Evolutionary conservation across 1,139 yeast species (phyloP).

Genomic region (Yamadazyma dendronema): DNA sequence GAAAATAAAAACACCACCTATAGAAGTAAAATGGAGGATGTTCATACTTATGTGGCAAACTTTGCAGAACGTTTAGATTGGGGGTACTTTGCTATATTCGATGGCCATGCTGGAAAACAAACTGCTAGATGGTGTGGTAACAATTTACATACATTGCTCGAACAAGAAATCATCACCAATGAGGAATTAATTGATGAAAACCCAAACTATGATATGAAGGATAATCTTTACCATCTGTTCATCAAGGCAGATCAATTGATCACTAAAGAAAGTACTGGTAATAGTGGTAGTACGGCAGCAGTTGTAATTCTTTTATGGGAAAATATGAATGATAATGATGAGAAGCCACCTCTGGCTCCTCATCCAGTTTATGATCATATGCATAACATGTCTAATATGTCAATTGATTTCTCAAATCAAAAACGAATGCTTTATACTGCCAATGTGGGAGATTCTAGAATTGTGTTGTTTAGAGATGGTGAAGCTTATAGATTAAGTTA

Average conservation of each 20-base stretch:
- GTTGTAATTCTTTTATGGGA: slow-evolving; percentile 94
- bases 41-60: slow-evolving; percentile 89
- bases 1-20: slow-evolving; percentile 82
- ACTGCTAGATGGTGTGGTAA: slow-evolving; percentile 97
- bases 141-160: slow-evolving; percentile 68
- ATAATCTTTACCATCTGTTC: slow-evolving; percentile 59
- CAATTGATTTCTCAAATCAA: slow-evolving; percentile 37
- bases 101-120: slow-evolving; percentile 96
- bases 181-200: slow-evolving; percentile 8
- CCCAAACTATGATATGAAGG: slow-evolving; percentile 36
- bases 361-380: slow-evolving; percentile 12
- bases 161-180: slow-evolving; percentile 40
- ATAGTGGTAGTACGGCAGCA: slow-evolving; percentile 93
- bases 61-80: slow-evolving; percentile 86
- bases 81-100: slow-evolving; percentile 95
- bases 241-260: slow-evolving; percentile 72
- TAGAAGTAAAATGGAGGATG: slow-evolving; percentile 94
- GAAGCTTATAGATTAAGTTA: slow-evolving; percentile 77
- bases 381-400: slow-evolving; percentile 17
- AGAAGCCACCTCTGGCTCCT: not conserved
- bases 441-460: slow-evolving; percentile 91
- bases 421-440: slow-evolving; percentile 85
- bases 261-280: slow-evolving; percentile 56
- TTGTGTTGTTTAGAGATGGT: slow-evolving; percentile 73
- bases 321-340: slow-evolving; percentile 6